These are phyloP conservation scores for Aspergillus versicolor DNA, from an alignment of 2,329 filamentous ascomycete genomes.

Conservation along the genomic window DNA sequence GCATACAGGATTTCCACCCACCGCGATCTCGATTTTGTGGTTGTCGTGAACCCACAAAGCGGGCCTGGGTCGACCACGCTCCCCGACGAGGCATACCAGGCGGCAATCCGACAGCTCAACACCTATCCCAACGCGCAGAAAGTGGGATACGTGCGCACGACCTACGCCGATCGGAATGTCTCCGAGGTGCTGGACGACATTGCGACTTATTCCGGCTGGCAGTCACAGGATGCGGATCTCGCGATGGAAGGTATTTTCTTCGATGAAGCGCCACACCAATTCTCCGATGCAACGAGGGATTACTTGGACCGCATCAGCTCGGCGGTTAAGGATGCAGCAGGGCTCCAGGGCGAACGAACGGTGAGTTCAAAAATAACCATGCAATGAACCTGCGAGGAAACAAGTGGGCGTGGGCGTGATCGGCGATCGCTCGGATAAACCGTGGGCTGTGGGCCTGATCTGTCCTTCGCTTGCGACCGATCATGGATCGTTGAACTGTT, in stretches of 20 bases:
- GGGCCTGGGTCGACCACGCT: conserved; percentile 32
- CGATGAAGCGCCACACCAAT: conserved; percentile 33
- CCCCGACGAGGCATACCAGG: conserved; percentile 37
- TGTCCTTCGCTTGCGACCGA: not conserved
- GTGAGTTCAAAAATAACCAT: conserved; percentile 4
- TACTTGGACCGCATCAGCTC: conserved; percentile 22
- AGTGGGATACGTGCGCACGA: conserved; percentile 45
- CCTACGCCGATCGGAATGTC: conserved; percentile 32
- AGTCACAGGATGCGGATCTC: conserved; percentile 24
- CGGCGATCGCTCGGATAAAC: not conserved
- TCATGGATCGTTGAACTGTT: not conserved
- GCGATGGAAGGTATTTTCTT: conserved; percentile 42
- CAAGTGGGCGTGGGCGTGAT: not conserved
- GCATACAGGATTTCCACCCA: conserved; percentile 17
- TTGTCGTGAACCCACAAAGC: conserved; percentile 32
- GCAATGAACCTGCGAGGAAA: not conserved
- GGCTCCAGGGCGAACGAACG: conserved; percentile 6
- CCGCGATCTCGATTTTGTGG: conserved; percentile 25
- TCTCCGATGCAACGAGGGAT: conserved; percentile 16
- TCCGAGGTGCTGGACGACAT: conserved; percentile 36
- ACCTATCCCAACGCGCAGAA: conserved; percentile 37
- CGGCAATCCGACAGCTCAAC: conserved; percentile 37
- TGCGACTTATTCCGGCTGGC: conserved; percentile 39
- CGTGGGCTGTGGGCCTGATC: not conserved
- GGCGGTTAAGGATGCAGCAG: conserved; percentile 17